These are phyloP conservation scores for Polytolypa hystricis DNA, from an alignment of 2,329 filamentous ascomycete species.

Conservation along the genomic window DNA sequence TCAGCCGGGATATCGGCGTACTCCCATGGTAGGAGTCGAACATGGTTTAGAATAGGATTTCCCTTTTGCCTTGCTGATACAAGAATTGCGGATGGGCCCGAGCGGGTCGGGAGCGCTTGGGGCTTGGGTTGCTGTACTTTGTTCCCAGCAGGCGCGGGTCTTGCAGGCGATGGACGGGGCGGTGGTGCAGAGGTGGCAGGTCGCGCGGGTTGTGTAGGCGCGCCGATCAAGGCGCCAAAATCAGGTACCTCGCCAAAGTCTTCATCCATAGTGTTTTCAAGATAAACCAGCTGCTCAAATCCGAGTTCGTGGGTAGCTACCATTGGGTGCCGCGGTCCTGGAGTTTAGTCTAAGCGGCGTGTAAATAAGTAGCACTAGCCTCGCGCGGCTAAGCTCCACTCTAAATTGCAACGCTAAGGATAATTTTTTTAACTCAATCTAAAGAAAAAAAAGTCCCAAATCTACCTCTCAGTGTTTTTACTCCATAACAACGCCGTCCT, in stretches of 20 bases:
- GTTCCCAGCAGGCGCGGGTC: constrained; percentile 21
- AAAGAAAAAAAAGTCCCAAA: no score
- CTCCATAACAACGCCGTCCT: constrained; percentile 3
- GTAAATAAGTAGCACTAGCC: background rate
- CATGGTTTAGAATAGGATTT: constrained; percentile 77
- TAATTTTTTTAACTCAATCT: no score
- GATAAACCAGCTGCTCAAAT: constrained; percentile 12
- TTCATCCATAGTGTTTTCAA: constrained; percentile 30
- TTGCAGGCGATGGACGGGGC: constrained; percentile 26
- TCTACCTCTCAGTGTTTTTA: no score
- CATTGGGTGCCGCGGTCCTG: no score
- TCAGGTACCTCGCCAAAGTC: constrained; percentile 38
- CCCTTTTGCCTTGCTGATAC: constrained; percentile 90
- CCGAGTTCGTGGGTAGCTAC: no score
- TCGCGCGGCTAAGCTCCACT: constrained; percentile 3
- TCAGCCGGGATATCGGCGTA: constrained; percentile 95
- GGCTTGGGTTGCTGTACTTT: constrained; percentile 79
- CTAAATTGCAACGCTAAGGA: no score
- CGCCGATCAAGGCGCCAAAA: constrained; percentile 27
- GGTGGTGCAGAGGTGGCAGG: constrained; percentile 23
- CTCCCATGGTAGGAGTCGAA: constrained; percentile 82
- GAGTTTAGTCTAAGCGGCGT: no score
- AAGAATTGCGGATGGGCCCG: constrained; percentile 65
- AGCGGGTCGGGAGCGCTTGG: constrained; percentile 61
- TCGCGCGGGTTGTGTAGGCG: constrained; percentile 13